Conservation (phyloP, 163 green algal species). For the Scenedesmus sp. region DNA sequence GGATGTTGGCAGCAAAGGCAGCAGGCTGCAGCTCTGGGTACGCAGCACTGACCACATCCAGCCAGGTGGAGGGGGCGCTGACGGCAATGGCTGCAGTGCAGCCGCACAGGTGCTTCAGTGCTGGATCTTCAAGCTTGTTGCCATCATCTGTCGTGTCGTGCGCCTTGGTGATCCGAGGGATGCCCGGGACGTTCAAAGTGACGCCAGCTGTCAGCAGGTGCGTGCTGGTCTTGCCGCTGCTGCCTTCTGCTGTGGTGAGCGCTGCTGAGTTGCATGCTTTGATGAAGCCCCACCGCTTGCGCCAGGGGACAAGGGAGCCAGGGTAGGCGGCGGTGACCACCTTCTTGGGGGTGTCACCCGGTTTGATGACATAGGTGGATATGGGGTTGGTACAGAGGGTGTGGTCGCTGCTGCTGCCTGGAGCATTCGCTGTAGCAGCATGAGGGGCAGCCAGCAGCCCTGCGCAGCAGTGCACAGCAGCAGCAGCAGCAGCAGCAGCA, state of each 20-base stretch:
- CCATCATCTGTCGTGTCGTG: neutral
- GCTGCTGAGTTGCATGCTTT: neutral
- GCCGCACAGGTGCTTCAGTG: neutral
- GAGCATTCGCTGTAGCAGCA: neutral
- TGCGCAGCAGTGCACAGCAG: neutral
- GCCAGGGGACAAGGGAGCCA: neutral
- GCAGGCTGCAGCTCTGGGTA: neutral
- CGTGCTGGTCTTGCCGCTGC: neutral
- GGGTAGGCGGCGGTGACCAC: neutral
- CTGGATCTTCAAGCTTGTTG: neutral
- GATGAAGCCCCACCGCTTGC: neutral
- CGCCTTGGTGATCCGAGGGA: neutral
- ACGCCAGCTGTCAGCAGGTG: neutral
- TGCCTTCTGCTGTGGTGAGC: neutral
- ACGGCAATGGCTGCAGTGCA: neutral
- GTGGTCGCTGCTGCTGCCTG: neutral
- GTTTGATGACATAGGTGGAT: neutral
- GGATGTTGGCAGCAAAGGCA: conserved; percentile 10
- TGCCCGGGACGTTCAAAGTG: neutral
- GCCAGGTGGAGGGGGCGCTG: neutral
- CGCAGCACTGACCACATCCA: neutral
- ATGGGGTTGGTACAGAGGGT: neutral
- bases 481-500: neutral
- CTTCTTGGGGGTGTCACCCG: neutral
- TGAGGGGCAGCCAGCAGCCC: neutral